phyloP scores from a whole-genome alignment of 345 rosid genomes.

The Aquilaria malaccensis region DNA sequence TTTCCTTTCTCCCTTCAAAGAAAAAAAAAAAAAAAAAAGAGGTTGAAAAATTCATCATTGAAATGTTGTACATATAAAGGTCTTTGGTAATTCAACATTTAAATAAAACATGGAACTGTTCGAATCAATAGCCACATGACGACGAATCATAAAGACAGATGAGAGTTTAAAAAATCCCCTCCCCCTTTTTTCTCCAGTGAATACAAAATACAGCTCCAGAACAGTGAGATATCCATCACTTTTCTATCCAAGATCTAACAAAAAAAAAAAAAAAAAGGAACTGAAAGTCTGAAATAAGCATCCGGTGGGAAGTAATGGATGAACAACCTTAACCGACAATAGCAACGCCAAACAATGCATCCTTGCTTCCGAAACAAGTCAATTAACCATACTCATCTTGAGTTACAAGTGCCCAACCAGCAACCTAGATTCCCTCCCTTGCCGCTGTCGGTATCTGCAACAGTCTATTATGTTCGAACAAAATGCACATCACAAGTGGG shows the following conservation, averaged over 20 bases:
- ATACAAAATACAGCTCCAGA: too few relatives aligned
- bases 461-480: background rate
- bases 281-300: background rate
- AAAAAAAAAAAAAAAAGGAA: background rate
- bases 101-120: too few relatives aligned
- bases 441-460: conserved; percentile 3
- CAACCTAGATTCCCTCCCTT: background rate
- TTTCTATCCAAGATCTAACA: background rate
- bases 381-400: background rate
- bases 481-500: background rate
- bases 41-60: background rate
- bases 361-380: conserved; percentile 11
- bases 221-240: background rate
- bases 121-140: too few relatives aligned
- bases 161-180: too few relatives aligned
- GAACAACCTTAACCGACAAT: background rate
- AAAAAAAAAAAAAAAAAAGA: background rate
- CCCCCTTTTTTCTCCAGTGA: too few relatives aligned
- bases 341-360: background rate
- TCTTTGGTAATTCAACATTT: too few relatives aligned
- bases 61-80: too few relatives aligned
- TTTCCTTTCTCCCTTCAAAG: background rate
- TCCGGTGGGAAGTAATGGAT: background rate
- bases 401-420: conserved; percentile 1
- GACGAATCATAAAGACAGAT: too few relatives aligned